Evolutionary conservation across 345 rosid species (phyloP), one percentile per base, ranked within the genome.

Genomic region (Kernera saxatilis): DNA sequence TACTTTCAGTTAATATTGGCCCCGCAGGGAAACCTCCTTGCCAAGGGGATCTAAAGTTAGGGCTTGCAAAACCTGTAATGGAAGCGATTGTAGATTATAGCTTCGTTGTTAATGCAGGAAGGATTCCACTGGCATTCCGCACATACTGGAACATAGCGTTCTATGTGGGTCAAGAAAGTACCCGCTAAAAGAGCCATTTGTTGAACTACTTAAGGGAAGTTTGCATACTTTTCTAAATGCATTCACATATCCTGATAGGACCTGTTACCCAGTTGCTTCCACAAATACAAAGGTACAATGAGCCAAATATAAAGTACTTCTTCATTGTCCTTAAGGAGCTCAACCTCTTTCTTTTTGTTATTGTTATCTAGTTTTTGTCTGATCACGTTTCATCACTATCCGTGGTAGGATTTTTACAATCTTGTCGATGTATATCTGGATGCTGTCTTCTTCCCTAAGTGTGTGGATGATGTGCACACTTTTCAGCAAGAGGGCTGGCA

Each of bases 401-500:
- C 52, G 59, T 32, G 50, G 67, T 84, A 94, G 99, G 97, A 94
- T 78, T 94, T 91, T 74, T 94, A 91, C 77, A 94, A 91, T 73
- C 84, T 93, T 71, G 98, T 93, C 43, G 97, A 93, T 81, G 98
- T 93, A 50, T 93, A 93, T 77, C 77, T 93, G 72, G 97, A 93
- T 82, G 97, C 97, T 69, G 97, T 93, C 69, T 93, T 93, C 88
- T 93, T 91, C 83, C 98, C 97, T 30, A 91, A 91, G 77, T 93
- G 98, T 78, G 84, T 87, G 74, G 88, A 87, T 80, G 97, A 93
- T 78, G 67, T 82, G 55, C 96, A 84, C 32, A 93, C 94, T 25
- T 93, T 93, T 82, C 96, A 93, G 67, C 98, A 93, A 71, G 98
- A 93, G 91, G 98, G 98, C 61, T 93, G 98, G 96, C 97, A 91